Evolutionary conservation across 2,329 filamentous ascomycete genomes (phyloP), one percentile per base, ranked within the genome.

Genomic region (Cadophora gregata): DNA sequence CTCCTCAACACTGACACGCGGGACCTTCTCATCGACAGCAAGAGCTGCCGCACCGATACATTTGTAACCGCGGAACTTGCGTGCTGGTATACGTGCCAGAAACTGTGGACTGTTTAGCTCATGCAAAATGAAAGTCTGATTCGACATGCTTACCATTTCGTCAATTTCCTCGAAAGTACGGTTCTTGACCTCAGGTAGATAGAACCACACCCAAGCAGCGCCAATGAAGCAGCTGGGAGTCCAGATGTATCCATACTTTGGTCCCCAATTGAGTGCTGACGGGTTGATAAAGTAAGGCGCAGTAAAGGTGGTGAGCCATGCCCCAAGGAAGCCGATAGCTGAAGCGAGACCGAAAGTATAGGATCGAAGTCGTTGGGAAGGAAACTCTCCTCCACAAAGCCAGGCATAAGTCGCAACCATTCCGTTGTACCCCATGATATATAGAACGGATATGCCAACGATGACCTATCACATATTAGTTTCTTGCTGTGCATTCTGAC

Each of bases 161-260:
- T 97, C 93, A 66, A 97, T 81, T 79, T 97, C 93, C 8, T 92
- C 93, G 75, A 94, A 97, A 0, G 91, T 91, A 58, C 92, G 87
- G 19, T 91, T 93, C 7, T 83, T 83, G 0, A 93, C 92, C 76
- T 97, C 93, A 0, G 93, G 93, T 0, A 94, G 83, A 25, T 90
- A 86, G 82, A 71, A 68, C 36, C 83, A 66, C 85, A 85, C 69
- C 86, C 83, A 73, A 84, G 84, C 3, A 85, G 76, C 0, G 69
- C 73, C 77, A 27, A 74, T 67, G 7, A 76, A 72, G 64, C 75
- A 77, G 81, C 85, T 25, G 82, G 80, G 56, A 80, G 77, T 80
- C 85, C 85, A 88, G 62, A 87, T 85, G 70, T 84, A 87, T 1
- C 85, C 82, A 62, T 87, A 87, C 66, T 83, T 83, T 0, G 85